Evolutionary conservation across 257 asterid species (phyloP).

Genomic region (Ehretia macrophylla): DNA sequence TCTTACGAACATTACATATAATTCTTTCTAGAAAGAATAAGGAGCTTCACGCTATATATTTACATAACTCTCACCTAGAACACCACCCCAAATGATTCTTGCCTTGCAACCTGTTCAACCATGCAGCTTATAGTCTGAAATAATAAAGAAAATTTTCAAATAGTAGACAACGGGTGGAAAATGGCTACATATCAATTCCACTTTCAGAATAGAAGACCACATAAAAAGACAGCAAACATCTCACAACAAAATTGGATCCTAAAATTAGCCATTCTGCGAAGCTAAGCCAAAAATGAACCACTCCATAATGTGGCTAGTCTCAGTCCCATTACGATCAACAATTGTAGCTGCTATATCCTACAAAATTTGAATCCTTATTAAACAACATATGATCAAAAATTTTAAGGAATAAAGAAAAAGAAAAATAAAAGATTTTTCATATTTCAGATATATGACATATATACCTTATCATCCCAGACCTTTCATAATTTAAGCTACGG

Average conservation of each 20-base stretch:
- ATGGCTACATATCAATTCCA: not conserved
- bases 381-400: constrained; percentile 3
- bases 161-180: constrained; percentile 1
- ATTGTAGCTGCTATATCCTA: constrained; percentile 80
- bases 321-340: constrained; percentile 91
- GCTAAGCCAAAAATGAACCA: no score
- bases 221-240: not conserved
- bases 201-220: not conserved
- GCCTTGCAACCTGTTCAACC: constrained; percentile 91
- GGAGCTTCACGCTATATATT: no score
- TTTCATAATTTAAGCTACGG: no score
- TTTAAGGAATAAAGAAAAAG: not conserved
- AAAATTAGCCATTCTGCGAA: no score
- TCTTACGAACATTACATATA: no score
- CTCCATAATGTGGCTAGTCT: constrained; percentile 82
- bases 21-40: not conserved
- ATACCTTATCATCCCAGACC: constrained; percentile 28
- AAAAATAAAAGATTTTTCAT: not conserved
- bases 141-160: not conserved
- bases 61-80: constrained; percentile 54
- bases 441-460: not conserved
- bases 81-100: constrained; percentile 90
- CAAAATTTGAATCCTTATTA: constrained; percentile 1
- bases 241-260: no score
- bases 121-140: constrained; percentile 82